Evolutionary conservation across 176 grass and related monocot species (phyloP).

Genomic region (Ampelocalamus luodianensis): DNA sequence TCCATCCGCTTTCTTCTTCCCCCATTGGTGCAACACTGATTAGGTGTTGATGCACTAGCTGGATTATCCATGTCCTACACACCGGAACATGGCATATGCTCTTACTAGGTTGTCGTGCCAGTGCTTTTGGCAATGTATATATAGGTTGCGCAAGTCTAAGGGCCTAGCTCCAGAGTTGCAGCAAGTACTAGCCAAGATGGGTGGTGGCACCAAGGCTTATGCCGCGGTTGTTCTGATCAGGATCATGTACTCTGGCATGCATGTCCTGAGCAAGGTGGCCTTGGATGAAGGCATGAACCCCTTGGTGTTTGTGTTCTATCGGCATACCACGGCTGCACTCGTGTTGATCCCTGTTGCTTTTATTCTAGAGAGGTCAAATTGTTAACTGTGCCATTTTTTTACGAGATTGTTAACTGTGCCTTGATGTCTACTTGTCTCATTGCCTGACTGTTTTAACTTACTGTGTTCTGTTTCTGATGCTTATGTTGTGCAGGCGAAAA

Average conservation of each 20-base stretch:
- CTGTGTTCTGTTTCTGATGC: conserved; percentile 3
- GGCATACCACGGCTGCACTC: conserved; percentile 62
- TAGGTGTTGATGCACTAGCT: conserved; percentile 40
- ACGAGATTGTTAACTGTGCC: not conserved
- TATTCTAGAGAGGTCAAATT: conserved; percentile 49
- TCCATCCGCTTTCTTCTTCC: conserved; percentile 24
- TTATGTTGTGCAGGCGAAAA: conserved; percentile 52
- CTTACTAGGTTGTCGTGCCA: conserved; percentile 43
- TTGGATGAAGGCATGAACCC: conserved; percentile 71
- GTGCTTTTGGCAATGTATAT: conserved; percentile 47
- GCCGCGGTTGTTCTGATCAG: conserved; percentile 54
- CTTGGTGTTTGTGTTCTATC: conserved; percentile 73
- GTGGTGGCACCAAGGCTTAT: conserved; percentile 48
- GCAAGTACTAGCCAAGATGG: conserved; percentile 30
- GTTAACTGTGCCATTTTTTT: too few species aligned
- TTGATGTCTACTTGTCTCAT: not conserved
- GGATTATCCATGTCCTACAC: conserved; percentile 50
- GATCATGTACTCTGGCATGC: conserved; percentile 72
- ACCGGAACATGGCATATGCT: conserved; percentile 46
- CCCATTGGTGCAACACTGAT: conserved; percentile 51
- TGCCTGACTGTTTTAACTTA: not conserved
- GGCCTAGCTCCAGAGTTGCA: not conserved
- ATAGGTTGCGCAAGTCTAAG: not conserved
- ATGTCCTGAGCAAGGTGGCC: conserved; percentile 62
- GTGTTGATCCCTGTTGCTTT: conserved; percentile 59